A percentile compares a stretch with the other conserved stretches of the same genome.
phyloP scores from a whole-genome alignment of 345 rosid genomes.

The Populus davidiana region DNA sequence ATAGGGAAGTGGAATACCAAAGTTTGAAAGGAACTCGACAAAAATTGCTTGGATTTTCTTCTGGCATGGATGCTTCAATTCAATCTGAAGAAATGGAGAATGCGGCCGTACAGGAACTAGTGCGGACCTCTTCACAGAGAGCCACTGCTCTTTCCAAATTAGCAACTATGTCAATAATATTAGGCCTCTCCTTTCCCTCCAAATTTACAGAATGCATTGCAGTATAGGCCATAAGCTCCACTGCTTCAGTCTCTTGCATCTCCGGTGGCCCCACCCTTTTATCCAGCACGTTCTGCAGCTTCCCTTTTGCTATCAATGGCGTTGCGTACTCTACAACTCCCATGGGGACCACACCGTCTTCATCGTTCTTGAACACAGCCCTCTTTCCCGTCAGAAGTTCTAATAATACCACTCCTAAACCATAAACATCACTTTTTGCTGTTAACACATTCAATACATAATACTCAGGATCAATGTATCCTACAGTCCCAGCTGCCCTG shows the following conservation, averaged over 20 bases:
- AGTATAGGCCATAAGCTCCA: conserved; percentile 43
- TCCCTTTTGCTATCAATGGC: conserved; percentile 32
- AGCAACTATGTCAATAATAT: conserved; percentile 38
- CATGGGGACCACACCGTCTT: conserved; percentile 29
- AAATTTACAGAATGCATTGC: conserved; percentile 46
- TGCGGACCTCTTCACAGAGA: conserved; percentile 31
- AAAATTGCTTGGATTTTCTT: background rate
- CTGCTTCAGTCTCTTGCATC: conserved; percentile 39
- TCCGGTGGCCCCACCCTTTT: conserved; percentile 35
- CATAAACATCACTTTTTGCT: conserved; percentile 56
- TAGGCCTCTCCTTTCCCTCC: conserved; percentile 61
- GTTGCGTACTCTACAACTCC: conserved; percentile 46
- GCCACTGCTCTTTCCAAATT: conserved; percentile 52
- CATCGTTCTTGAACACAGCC: conserved; percentile 44
- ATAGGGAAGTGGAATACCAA: background rate
- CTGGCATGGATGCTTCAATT: conserved; percentile 3
- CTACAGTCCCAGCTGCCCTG: conserved; percentile 61
- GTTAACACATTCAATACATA: conserved; percentile 45
- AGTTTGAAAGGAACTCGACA: background rate
- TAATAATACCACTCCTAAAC: conserved; percentile 59
- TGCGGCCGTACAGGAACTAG: conserved; percentile 20
- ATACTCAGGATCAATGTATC: conserved; percentile 75
- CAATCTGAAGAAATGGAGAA: conserved; percentile 38
- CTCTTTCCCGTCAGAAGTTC: conserved; percentile 58
- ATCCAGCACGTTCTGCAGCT: conserved; percentile 39